Evolutionary conservation across 2,329 filamentous ascomycete species (phyloP), one percentile per base, ranked within the genome.

Genomic region (Arthrobotrys musiformis): DNA sequence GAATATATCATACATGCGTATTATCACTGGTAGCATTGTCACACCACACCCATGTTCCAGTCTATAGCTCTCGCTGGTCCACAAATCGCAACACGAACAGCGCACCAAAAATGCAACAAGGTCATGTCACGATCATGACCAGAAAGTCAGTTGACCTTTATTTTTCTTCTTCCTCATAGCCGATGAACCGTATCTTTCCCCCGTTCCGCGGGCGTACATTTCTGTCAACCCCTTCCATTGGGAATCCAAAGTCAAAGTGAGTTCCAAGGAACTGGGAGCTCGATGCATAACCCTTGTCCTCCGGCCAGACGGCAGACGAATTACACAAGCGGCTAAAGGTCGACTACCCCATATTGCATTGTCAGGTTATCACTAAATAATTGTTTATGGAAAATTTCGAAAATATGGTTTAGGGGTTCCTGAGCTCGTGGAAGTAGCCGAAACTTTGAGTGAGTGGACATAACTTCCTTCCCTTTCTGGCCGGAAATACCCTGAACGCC

Each of bases 381-480:
- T 30, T n/a, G n/a, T n/a, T n/a, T n/a, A n/a, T n/a, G n/a, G n/a
- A n/a, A n/a, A n/a, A n/a, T n/a, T n/a, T 22, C 1, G n/a, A 33
- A 33, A 28, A 33, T 48, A 37, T 30, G 11, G 19, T 11, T 40
- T 26, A 40, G 11, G 33, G 26, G 46, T 68, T 58, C 28, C 15
- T 11, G 22, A 44, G 17, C 28, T 44, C 5, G 26, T n/a, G 24
- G n/a, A 33, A 15, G 8, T 28, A 30, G 26, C 30, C 19, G 9
- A 15, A 62, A 62, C 30, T 7, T 48, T 35, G 26, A 26, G 56
- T 61, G 22, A 28, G 42, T 70, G 66, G 64, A 66, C 40, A 61
- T 58, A 33, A 48, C 63, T 66, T 69, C 72, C 72, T 76, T 76
- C 64, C 72, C 9, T 40, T 64, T 70, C 37, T 52, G 42, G 67